phyloP scores from a whole-genome alignment of 306 rosid species.

The Myrica gale region DNA sequence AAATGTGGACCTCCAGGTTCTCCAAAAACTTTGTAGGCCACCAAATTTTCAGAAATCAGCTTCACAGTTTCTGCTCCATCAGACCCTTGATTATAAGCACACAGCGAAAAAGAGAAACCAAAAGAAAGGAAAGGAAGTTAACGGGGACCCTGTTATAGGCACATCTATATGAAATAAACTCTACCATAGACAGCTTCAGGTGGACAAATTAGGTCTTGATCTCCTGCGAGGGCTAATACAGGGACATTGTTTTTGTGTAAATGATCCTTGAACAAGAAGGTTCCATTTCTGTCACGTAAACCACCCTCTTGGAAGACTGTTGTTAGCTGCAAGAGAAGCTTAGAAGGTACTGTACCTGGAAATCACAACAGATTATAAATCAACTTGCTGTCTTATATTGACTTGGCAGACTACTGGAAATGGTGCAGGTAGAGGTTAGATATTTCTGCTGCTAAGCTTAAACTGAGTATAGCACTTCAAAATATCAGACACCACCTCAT shows the following conservation, averaged over 20 bases:
- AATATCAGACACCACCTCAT: not conserved
- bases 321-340: conserved; percentile 70
- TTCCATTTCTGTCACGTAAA: conserved; percentile 64
- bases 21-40: conserved; percentile 72
- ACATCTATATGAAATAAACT: conserved; percentile 4
- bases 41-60: conserved; percentile 59
- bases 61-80: conserved; percentile 73
- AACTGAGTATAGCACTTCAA: not conserved
- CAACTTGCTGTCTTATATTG: conserved; percentile 7
- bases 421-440: conserved; percentile 12
- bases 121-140: conserved; percentile 3
- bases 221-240: conserved; percentile 81
- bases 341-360: conserved; percentile 81
- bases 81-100: conserved; percentile 10
- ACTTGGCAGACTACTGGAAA: not conserved
- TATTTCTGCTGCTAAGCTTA: not conserved
- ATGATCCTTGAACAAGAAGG: conserved; percentile 69
- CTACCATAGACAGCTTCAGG: conserved; percentile 93
- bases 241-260: conserved; percentile 63
- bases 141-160: not conserved
- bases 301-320: conserved; percentile 68
- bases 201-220: conserved; percentile 77
- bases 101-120: not conserved
- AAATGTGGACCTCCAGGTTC: conserved; percentile 78
- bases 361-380: conserved; percentile 22